Evolutionary conservation across 208 protist genomes (phyloP), one percentile per base, ranked within the genome.

Genomic region (Angomonas desouzai): DNA sequence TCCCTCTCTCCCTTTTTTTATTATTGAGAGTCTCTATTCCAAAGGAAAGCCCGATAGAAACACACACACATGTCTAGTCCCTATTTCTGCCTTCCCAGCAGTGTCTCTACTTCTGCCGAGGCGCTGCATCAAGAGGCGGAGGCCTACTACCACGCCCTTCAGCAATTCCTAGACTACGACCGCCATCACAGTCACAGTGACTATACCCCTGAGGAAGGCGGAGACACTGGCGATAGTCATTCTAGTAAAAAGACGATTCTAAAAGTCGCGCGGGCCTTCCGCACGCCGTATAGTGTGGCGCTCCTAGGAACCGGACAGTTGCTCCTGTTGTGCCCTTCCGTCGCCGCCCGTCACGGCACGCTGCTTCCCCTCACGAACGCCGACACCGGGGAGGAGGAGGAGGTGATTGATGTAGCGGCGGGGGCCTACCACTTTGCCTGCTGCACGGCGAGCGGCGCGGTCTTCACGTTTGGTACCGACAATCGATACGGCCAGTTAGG

Each of bases 401-500:
- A 40, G 47, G 86, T 92, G 34, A 48, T 68, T 0, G 89, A 94
- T 69, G 83, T 94, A 1, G 84, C 78, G 30, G 81, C 89, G 2
- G 89, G 89, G 16, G 76, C 75, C 28, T 49, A 67, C 9, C 89
- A 94, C 70, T 80, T 94, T 70, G 89, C 89, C 22, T 92, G 85
- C 66, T 92, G 85, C 69, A 94, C 83, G 9, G 64, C 66, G 2
- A 78, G 77, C 10, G 89, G 89, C 40, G 71, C 73, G 1, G 81
- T 91, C 6, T 91, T 81, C 77, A 88, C 61, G 20, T 89, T 83
- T 55, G 85, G 89, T 51, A 92, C 78, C 63, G 70, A 78, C 61
- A 94, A 94, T 59, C 72, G 59, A 18, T 80, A 89, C 66, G 89
- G 89, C 10, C 89, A 94, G 74, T 77, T 94, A 27, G 89, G 89